A percentile compares a stretch with the other conserved stretches of the same genome.
Conservation (phyloP, 1,284 basidiomycete genomes). For the Grifola frondosa region DNA sequence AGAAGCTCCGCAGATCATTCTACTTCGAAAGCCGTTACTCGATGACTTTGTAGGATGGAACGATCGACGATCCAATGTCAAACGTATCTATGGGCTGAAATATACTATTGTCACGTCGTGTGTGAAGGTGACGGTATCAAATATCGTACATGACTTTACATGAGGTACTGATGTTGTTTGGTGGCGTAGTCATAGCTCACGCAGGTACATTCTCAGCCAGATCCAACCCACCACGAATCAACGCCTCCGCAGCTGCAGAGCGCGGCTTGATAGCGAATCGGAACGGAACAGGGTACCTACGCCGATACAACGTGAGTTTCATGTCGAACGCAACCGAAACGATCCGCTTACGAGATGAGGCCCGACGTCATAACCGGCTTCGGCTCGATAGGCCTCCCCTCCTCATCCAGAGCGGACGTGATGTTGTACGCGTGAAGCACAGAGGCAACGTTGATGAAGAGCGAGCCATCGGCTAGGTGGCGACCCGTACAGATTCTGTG, state of each 20-base stretch:
- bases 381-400: conserved; percentile 7
- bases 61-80: too few relatives aligned
- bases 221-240: too few relatives aligned
- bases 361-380: conserved; percentile 14
- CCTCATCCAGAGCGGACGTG: conserved; percentile 6
- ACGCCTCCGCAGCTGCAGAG: conserved; percentile 3
- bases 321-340: not conserved
- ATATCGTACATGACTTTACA: too few relatives aligned
- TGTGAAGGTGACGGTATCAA: too few relatives aligned
- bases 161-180: too few relatives aligned
- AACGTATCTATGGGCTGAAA: too few relatives aligned
- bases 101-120: too few relatives aligned
- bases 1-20: too few relatives aligned
- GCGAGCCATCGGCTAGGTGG: conserved; percentile 16
- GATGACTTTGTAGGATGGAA: too few relatives aligned
- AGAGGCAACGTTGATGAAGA: conserved; percentile 21
- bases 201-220: too few relatives aligned
- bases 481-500: conserved; percentile 4
- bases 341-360: conserved; percentile 13
- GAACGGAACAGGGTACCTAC: conserved; percentile 6
- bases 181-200: too few relatives aligned
- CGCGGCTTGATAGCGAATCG: conserved; percentile 17
- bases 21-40: too few relatives aligned
- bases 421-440: conserved; percentile 22
- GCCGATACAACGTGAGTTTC: not conserved